These are phyloP conservation scores for Rauvolfia tetraphylla DNA, from an alignment of 257 asterid genomes.

Conservation along the genomic window DNA sequence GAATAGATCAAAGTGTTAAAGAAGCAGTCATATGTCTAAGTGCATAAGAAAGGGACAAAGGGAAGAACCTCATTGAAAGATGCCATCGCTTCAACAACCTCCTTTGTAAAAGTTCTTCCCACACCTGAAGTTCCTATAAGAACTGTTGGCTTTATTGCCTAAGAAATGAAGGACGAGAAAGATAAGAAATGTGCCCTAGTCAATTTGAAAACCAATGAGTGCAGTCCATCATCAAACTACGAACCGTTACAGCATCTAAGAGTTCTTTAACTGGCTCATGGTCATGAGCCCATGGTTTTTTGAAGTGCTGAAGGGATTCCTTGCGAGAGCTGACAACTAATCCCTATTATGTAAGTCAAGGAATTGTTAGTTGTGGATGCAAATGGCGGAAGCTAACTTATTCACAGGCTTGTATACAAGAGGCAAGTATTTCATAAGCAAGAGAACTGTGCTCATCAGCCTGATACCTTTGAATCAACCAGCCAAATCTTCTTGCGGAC, in stretches of 20 bases:
- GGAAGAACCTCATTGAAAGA: slow-evolving; percentile 62
- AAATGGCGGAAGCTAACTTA: neutral
- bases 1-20: neutral
- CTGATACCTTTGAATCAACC: slow-evolving; percentile 75
- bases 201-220: neutral
- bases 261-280: slow-evolving; percentile 72
- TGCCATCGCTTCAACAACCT: slow-evolving; percentile 81
- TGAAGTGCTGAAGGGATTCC: slow-evolving; percentile 90
- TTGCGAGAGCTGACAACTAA: slow-evolving; percentile 65
- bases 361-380: slow-evolving; percentile 12
- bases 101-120: slow-evolving; percentile 75
- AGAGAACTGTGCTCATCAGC: slow-evolving; percentile 8
- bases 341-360: slow-evolving; percentile 44
- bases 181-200: neutral
- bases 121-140: slow-evolving; percentile 92
- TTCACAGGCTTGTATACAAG: neutral
- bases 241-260: slow-evolving; percentile 76
- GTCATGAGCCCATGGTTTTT: slow-evolving; percentile 86
- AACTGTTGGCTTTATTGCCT: slow-evolving; percentile 79
- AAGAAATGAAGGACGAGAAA: slow-evolving; percentile 15
- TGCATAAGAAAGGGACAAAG: slow-evolving; percentile 2
- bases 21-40: neutral
- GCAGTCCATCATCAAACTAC: slow-evolving; percentile 16
- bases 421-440: slow-evolving; percentile 7
- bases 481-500: slow-evolving; percentile 90